Conservation (phyloP, 2,329 filamentous ascomycete species). For the Venturia carpophila region DNA sequence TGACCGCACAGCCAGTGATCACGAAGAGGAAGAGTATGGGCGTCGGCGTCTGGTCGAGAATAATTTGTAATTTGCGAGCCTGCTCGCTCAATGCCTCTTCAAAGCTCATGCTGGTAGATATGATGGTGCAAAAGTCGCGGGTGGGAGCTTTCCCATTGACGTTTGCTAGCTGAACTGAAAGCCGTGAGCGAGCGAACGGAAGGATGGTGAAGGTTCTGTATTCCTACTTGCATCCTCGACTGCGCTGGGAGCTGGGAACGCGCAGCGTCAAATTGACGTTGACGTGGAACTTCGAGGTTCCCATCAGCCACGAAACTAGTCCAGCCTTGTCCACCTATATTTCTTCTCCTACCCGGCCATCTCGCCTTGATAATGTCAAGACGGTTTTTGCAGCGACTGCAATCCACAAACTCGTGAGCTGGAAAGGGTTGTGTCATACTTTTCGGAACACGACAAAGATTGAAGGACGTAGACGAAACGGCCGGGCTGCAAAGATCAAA, state of each 20-base stretch:
- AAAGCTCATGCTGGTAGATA: slow-evolving; percentile 4
- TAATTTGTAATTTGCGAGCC: neutral
- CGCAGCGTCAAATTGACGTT: neutral
- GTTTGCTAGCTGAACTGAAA: neutral
- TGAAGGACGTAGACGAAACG: too few relatives aligned
- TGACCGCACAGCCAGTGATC: neutral
- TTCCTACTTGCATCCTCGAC: neutral
- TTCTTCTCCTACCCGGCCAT: neutral
- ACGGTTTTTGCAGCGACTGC: neutral
- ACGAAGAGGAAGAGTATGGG: neutral
- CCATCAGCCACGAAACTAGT: neutral
- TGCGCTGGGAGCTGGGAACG: neutral
- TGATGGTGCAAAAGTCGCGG: neutral
- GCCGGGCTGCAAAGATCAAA: too few relatives aligned
- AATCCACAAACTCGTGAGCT: too few relatives aligned
- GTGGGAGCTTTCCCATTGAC: neutral
- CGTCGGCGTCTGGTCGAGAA: neutral
- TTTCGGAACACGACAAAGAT: too few relatives aligned
- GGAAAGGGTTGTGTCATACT: too few relatives aligned
- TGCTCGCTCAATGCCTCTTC: slow-evolving; percentile 6
- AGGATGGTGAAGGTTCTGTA: neutral
- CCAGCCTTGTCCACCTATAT: neutral
- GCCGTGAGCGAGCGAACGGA: neutral
- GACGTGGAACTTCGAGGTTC: slow-evolving; percentile 4
- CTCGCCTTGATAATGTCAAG: neutral